Evolutionary conservation across 345 rosid species (phyloP).

Genomic region (Eutrema heterophyllum): DNA sequence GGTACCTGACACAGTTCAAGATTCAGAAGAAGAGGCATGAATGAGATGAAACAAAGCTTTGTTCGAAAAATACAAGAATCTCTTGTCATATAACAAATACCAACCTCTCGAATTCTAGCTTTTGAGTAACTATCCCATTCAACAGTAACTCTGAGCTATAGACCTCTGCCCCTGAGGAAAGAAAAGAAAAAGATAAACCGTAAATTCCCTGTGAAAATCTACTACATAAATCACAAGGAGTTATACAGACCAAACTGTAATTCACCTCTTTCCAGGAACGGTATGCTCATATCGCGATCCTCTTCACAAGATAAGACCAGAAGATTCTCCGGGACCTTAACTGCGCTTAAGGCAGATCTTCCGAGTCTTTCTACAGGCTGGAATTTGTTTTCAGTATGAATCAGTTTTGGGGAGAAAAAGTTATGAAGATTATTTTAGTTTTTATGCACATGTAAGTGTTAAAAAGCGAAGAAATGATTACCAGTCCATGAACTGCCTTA

Average conservation of each 20-base stretch:
- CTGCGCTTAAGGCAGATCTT: slow-evolving; percentile 61
- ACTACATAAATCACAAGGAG: not conserved
- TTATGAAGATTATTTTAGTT: not conserved
- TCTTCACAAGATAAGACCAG: slow-evolving; percentile 83
- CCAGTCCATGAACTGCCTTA: slow-evolving; percentile 69
- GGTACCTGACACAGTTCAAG: slow-evolving; percentile 48
- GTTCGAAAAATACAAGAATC: not conserved
- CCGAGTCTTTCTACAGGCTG: slow-evolving; percentile 80
- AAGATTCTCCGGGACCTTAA: slow-evolving; percentile 45
- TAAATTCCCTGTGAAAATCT: not conserved
- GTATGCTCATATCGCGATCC: slow-evolving; percentile 50
- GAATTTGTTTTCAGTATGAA: slow-evolving; percentile 9
- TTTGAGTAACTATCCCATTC: slow-evolving; percentile 85
- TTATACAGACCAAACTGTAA: not conserved
- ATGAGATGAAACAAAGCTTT: slow-evolving; percentile 9
- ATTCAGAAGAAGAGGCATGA: not conserved
- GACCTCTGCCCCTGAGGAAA: slow-evolving; percentile 54
- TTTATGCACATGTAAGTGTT: not conserved
- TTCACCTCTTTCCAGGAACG: slow-evolving; percentile 79
- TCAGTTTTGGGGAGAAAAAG: slow-evolving; percentile 16
- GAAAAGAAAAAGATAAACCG: not conserved
- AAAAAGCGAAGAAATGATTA: slow-evolving; percentile 11
- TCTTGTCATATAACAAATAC: slow-evolving; percentile 17
- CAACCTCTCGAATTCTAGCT: slow-evolving; percentile 85
- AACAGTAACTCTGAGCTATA: slow-evolving; percentile 83